Conservation (phyloP, 331 rosid genomes). For the Dryas integrifolia region DNA sequence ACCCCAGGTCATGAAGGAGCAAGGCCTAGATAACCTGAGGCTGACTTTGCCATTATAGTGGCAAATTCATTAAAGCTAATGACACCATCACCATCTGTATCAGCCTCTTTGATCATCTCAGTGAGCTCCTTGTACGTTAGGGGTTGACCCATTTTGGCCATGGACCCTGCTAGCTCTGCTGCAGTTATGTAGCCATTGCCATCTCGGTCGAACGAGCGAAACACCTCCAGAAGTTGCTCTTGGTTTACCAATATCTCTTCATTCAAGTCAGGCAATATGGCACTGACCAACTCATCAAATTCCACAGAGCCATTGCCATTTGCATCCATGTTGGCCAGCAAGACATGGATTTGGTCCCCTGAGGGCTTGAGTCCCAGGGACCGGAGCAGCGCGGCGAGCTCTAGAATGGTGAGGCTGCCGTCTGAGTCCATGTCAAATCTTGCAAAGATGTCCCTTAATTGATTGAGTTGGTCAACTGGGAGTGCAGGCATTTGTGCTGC, state of each 20-base stretch:
- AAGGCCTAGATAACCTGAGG: constrained; percentile 54
- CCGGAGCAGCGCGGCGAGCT: constrained; percentile 70
- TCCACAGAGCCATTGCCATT: constrained; percentile 73
- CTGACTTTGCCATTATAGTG: constrained; percentile 64
- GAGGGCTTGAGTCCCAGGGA: constrained; percentile 69
- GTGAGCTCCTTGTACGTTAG: constrained; percentile 66
- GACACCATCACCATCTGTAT: constrained; percentile 74
- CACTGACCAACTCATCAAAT: constrained; percentile 64
- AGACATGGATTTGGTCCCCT: constrained; percentile 60
- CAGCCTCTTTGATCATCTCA: constrained; percentile 81
- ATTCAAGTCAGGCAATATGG: constrained; percentile 57
- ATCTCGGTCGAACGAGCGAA: constrained; percentile 72
- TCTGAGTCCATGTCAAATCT: constrained; percentile 83
- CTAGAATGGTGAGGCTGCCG: constrained; percentile 75
- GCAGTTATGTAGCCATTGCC: constrained; percentile 74
- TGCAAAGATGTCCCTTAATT: constrained; percentile 51
- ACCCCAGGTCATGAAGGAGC: constrained; percentile 19
- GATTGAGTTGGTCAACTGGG: constrained; percentile 46
- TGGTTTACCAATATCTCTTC: constrained; percentile 52
- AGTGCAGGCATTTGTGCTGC: constrained; percentile 42
- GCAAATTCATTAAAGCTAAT: constrained; percentile 78
- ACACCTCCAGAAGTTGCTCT: constrained; percentile 56
- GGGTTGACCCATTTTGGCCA: constrained; percentile 93
- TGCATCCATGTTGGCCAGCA: constrained; percentile 61
- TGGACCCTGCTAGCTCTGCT: constrained; percentile 70